A percentile compares a stretch with the other conserved stretches of the same genome.
Conservation (phyloP, 2,329 filamentous ascomycete species). For the Paecilomyces sp. region DNA sequence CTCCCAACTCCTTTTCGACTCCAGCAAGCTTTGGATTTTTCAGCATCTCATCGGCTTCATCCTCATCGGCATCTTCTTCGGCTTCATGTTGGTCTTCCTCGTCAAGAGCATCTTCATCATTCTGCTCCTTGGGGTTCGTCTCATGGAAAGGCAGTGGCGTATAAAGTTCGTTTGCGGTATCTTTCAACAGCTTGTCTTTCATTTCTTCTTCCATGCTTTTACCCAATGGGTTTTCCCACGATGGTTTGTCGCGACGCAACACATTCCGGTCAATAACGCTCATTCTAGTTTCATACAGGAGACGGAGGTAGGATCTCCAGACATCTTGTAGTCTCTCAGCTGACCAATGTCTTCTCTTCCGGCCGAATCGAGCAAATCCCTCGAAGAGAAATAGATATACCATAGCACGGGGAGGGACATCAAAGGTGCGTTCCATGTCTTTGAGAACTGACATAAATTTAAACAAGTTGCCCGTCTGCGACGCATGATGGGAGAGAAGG, state of each 20-base stretch:
- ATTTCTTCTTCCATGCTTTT: conserved; percentile 1
- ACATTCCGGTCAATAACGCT: conserved; percentile 15
- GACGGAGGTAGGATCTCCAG: conserved; percentile 56
- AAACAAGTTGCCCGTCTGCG: conserved; percentile 61
- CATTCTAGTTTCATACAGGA: conserved; percentile 28
- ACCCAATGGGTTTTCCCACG: conserved; percentile 25
- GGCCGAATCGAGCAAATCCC: conserved; percentile 71
- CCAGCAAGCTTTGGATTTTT: not conserved
- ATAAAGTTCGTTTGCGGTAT: conserved; percentile 13
- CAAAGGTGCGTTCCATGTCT: conserved; percentile 66
- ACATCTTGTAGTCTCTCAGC: conserved; percentile 59
- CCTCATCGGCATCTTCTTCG: conserved; percentile 1
- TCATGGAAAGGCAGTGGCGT: conserved; percentile 15
- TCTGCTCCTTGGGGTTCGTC: conserved; percentile 1
- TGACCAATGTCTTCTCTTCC: conserved; percentile 64
- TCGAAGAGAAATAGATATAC: conserved; percentile 78
- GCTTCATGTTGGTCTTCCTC: conserved; percentile 4
- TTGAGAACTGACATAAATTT: conserved; percentile 64
- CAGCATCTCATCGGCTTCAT: conserved; percentile 5
- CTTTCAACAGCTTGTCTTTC: not conserved
- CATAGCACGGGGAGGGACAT: conserved; percentile 63
- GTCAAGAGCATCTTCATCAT: conserved; percentile 3
- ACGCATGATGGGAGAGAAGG: conserved; percentile 67
- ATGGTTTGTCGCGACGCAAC: conserved; percentile 9
- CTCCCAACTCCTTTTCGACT: conserved; percentile 10